These are phyloP conservation scores for Helicostylum pulchrum DNA, from an alignment of 192 early-diverging fungal species.

Conservation along the genomic window DNA sequence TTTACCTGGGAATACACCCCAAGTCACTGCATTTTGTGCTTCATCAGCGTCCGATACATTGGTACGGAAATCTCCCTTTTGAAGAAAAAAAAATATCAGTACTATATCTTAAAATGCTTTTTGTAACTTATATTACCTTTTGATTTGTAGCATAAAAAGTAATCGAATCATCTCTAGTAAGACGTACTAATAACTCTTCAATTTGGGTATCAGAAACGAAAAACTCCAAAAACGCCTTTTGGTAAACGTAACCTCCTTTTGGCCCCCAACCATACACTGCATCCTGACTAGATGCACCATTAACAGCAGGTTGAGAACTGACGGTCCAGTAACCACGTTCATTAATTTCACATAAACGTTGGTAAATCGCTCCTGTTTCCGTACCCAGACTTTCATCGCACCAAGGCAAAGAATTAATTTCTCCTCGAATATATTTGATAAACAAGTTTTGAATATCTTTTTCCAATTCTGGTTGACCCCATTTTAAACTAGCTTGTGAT, in stretches of 20 bases:
- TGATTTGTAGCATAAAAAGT: slow-evolving; percentile 92
- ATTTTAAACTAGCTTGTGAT: slow-evolving; percentile 58
- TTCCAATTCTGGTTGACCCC: slow-evolving; percentile 56
- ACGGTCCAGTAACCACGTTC: slow-evolving; percentile 70
- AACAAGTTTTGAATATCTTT: slow-evolving; percentile 66
- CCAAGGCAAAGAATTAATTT: slow-evolving; percentile 69
- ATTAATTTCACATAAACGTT: slow-evolving; percentile 58
- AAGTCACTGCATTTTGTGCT: slow-evolving; percentile 76
- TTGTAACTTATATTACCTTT: slow-evolving; percentile 24
- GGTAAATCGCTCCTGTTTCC: slow-evolving; percentile 63
- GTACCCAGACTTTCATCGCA: slow-evolving; percentile 54
- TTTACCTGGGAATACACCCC: slow-evolving; percentile 89
- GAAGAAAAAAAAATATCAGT: too few species aligned
- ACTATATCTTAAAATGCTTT: too few species aligned
- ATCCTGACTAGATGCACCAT: slow-evolving; percentile 66
- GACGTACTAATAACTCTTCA: slow-evolving; percentile 45
- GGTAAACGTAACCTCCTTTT: slow-evolving; percentile 78
- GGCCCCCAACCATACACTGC: slow-evolving; percentile 82
- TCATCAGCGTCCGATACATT: slow-evolving; percentile 58
- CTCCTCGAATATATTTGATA: slow-evolving; percentile 59
- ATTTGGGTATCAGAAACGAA: slow-evolving; percentile 66
- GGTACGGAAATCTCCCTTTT: slow-evolving; percentile 63
- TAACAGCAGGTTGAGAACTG: slow-evolving; percentile 79
- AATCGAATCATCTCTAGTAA: slow-evolving; percentile 60
- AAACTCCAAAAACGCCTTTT: slow-evolving; percentile 84